Conservation (phyloP, 179 eudicot genomes). For the Actinidia arguta region DNA sequence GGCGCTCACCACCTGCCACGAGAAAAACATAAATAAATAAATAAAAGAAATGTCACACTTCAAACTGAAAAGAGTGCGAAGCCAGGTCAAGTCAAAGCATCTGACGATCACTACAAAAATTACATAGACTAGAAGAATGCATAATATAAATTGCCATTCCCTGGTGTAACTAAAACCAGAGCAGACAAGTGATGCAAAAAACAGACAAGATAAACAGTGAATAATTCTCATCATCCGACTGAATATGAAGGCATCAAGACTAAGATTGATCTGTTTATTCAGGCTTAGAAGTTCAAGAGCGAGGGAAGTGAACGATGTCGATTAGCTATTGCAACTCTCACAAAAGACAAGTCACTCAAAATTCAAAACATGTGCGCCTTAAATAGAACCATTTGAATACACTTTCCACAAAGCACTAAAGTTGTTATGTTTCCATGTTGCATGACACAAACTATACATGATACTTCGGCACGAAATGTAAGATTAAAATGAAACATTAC, state of each 20-base stretch:
- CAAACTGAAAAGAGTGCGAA: background rate
- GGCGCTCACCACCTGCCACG: slow-evolving; percentile 53
- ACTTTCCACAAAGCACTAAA: too few species aligned
- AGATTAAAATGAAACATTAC: background rate
- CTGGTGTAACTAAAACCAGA: background rate
- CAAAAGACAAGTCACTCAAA: too few species aligned
- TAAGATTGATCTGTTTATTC: too few species aligned
- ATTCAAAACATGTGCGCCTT: too few species aligned
- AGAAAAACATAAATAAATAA: background rate
- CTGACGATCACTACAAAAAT: background rate
- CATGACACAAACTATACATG: too few species aligned
- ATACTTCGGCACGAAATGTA: background rate
- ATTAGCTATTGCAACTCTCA: too few species aligned
- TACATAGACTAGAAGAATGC: background rate
- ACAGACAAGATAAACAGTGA: too few species aligned
- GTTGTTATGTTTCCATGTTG: background rate
- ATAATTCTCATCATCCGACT: too few species aligned
- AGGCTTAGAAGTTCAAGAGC: too few species aligned
- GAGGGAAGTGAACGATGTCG: too few species aligned
- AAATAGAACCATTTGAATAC: too few species aligned
- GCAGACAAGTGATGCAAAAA: background rate
- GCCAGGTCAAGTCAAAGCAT: background rate
- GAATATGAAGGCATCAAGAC: too few species aligned
- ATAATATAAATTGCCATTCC: background rate
- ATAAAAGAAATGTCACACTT: background rate